Conservation (phyloP, 1,284 basidiomycete species). For the Anthracocystis setariae region DNA sequence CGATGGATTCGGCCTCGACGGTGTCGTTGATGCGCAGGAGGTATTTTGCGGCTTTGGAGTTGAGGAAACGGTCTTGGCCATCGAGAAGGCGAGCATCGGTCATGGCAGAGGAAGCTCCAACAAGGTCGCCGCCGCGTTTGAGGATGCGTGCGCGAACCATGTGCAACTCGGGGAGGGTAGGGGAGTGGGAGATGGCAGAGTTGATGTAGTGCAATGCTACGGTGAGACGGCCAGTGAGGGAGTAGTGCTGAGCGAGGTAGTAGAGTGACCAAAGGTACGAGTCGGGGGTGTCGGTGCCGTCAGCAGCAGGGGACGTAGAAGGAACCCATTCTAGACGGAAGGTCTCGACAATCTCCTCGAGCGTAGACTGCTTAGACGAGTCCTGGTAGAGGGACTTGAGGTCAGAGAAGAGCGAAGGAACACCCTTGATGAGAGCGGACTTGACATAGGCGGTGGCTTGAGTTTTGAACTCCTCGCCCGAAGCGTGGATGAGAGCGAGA, state of each 20-base stretch:
- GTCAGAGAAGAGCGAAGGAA: constrained; percentile 94
- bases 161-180: constrained; percentile 90
- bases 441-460: constrained; percentile 79
- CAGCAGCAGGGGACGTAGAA: constrained; percentile 10
- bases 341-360: constrained; percentile 76
- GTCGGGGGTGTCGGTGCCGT: constrained; percentile 75
- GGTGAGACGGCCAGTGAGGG: constrained; percentile 70
- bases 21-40: constrained; percentile 78
- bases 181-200: constrained; percentile 81
- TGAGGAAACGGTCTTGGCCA: constrained; percentile 94
- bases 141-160: constrained; percentile 84
- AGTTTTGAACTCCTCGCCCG: constrained; percentile 74
- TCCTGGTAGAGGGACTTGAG: constrained; percentile 85
- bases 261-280: constrained; percentile 94
- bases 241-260: constrained; percentile 91
- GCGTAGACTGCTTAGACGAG: constrained; percentile 74
- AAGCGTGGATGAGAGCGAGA: constrained; percentile 48
- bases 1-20: constrained; percentile 69
- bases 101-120: constrained; percentile 79
- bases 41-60: constrained; percentile 94
- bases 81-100: constrained; percentile 87
- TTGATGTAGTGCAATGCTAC: constrained; percentile 78
- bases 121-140: constrained; percentile 84
- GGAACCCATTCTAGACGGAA: constrained; percentile 54
- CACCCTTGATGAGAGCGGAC: constrained; percentile 80